These are phyloP conservation scores for Tolypocladium tundrense DNA, from an alignment of 2,329 filamentous ascomycete genomes.

Conservation along the genomic window DNA sequence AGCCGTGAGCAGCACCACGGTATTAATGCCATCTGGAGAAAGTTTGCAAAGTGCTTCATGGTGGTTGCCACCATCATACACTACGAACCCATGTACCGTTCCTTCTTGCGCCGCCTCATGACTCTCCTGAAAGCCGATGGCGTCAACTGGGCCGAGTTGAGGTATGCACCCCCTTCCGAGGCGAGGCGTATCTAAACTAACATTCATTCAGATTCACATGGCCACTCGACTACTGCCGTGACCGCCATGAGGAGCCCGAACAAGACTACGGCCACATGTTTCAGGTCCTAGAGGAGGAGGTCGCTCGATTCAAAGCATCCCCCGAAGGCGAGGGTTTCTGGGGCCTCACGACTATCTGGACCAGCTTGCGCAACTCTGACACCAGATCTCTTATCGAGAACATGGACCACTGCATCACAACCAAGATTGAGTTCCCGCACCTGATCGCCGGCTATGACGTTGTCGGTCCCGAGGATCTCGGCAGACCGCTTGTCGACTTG, in stretches of 20 bases:
- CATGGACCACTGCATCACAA: slow-evolving; percentile 81
- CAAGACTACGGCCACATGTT: slow-evolving; percentile 61
- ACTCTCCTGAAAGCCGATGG: slow-evolving; percentile 67
- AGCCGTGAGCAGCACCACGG: slow-evolving; percentile 73
- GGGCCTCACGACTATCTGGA: slow-evolving; percentile 81
- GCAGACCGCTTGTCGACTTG: slow-evolving; percentile 64
- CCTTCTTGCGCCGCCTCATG: slow-evolving; percentile 64
- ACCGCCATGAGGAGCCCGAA: slow-evolving; percentile 56
- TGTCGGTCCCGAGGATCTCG: slow-evolving; percentile 77
- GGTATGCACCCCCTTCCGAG: slow-evolving; percentile 19
- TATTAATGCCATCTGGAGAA: slow-evolving; percentile 72
- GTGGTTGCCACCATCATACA: slow-evolving; percentile 66
- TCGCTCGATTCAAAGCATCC: slow-evolving; percentile 62
- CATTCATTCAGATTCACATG: slow-evolving; percentile 51
- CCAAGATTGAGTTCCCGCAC: slow-evolving; percentile 69
- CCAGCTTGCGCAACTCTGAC: slow-evolving; percentile 53
- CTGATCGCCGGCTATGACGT: slow-evolving; percentile 82
- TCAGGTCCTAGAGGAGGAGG: slow-evolving; percentile 63
- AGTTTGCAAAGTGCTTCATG: slow-evolving; percentile 66
- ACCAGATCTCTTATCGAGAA: slow-evolving; percentile 60
- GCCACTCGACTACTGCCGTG: slow-evolving; percentile 56
- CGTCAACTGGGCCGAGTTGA: slow-evolving; percentile 74
- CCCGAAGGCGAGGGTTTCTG: slow-evolving; percentile 68
- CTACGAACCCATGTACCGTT: slow-evolving; percentile 83
- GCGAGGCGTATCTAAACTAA: not conserved